A percentile compares a stretch with the other conserved stretches of the same genome.
These are phyloP conservation scores for Podila clonocystis DNA, from an alignment of 192 early-diverging fungal genomes.

Conservation along the genomic window DNA sequence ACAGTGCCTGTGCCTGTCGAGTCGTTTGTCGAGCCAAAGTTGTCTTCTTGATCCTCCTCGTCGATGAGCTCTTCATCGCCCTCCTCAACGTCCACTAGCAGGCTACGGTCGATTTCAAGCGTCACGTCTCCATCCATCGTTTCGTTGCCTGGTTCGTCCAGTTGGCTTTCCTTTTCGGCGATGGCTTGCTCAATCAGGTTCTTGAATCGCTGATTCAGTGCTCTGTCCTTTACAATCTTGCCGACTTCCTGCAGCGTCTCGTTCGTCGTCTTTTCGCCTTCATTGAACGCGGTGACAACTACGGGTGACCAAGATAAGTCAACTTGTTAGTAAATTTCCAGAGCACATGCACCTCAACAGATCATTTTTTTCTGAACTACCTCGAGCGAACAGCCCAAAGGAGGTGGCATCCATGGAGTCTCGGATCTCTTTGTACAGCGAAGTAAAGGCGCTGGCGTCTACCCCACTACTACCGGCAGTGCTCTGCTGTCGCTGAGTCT, in stretches of 20 bases:
- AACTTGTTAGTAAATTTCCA: neutral
- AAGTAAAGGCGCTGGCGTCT: conserved; percentile 45
- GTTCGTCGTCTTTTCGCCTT: conserved; percentile 47
- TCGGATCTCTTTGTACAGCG: conserved; percentile 49
- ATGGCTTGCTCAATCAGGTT: conserved; percentile 44
- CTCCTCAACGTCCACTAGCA: conserved; percentile 15
- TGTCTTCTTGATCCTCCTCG: neutral
- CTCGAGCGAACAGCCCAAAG: conserved; percentile 46
- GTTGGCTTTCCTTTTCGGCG: conserved; percentile 40
- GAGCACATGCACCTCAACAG: neutral
- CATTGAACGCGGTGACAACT: conserved; percentile 47
- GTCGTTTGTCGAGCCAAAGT: neutral
- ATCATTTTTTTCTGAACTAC: conserved; percentile 9
- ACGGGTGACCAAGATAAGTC: neutral
- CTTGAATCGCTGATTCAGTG: conserved; percentile 37
- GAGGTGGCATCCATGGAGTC: conserved; percentile 45
- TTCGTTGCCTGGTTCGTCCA: conserved; percentile 17
- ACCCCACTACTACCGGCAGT: conserved; percentile 11
- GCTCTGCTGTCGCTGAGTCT: neutral
- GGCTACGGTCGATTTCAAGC: conserved; percentile 38
- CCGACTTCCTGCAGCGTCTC: conserved; percentile 41
- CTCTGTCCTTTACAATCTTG: conserved; percentile 36
- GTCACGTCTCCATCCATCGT: conserved; percentile 37
- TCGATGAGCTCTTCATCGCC: conserved; percentile 1
- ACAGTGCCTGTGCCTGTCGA: neutral